Evolutionary conservation across 2,329 filamentous ascomycete genomes (phyloP), one percentile per base, ranked within the genome.

Genomic region (Ceratocystis alfenasii): DNA sequence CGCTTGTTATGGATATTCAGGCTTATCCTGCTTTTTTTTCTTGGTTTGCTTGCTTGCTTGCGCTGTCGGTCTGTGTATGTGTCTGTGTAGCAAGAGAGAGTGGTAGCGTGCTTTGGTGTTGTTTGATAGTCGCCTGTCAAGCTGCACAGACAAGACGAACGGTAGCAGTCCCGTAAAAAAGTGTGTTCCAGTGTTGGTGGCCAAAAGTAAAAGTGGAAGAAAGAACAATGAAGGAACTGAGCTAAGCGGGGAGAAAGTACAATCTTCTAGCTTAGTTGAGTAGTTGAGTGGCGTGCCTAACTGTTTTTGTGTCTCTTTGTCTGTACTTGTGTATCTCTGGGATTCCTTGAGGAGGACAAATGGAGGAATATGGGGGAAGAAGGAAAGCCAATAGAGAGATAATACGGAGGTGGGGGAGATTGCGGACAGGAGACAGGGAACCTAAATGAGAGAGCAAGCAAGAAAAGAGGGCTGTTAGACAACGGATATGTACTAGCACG

Each of bases 181-280:
- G 15, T 1, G 53, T 17, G 28, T 5, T 30, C 25, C 48, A 15
- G 48, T 53, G 48, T 53, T 53, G 48, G 10, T 25, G 20, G 15
- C 12, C 8, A 25, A 15, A 53, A 17, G 25, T 25, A 36, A 59
- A 59, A 25, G 15, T n/a, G 33, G 12, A 59, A 59, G 55, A 30
- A 59, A 36, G 55, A 59, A 59, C 55, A 36, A 59, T 59, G 55
- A 59, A 59, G 55, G 55, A 59, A 59, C 33, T 28, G 22, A 8
- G n/a, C 5, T 30, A 28, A 28, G 53, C 53, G 59, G 12, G 20
- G 59, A n/a, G 30, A 15, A 7, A 10, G 57, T 17, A 17, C 25
- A 30, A 60, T 12, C 36, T 41, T 41, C 36, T 2, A 17, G n/a
- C 7, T 17, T 30, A 15, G 46, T 22, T 50, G 15, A 50, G 46